Conservation (phyloP, 2,329 filamentous ascomycete species). For the Alternaria arborescens region DNA sequence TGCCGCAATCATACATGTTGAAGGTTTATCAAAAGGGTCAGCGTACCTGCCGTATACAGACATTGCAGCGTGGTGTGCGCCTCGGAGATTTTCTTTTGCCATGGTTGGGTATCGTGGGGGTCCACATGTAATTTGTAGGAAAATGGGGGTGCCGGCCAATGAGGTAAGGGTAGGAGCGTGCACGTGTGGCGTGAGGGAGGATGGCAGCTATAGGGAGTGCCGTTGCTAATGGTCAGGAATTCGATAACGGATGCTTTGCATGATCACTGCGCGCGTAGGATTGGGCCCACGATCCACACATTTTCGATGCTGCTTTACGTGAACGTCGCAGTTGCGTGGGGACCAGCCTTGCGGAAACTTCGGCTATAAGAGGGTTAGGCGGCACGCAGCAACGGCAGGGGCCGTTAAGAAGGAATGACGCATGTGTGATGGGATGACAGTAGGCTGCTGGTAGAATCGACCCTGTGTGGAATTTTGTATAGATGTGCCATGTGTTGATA, state of each 20-base stretch:
- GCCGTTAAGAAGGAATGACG: not conserved
- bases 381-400: not conserved
- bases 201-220: not conserved
- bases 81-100: slow-evolving; percentile 4
- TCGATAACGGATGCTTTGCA: not conserved
- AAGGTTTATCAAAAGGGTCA: not conserved
- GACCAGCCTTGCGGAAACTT: not conserved
- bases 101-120: slow-evolving; percentile 1
- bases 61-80: slow-evolving; percentile 1
- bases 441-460: not conserved
- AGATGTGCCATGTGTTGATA: not conserved
- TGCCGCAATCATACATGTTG: slow-evolving; percentile 1
- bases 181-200: not conserved
- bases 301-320: slow-evolving; percentile 1
- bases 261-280: not conserved
- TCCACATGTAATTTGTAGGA: slow-evolving; percentile 7
- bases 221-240: not conserved
- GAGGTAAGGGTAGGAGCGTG: not conserved
- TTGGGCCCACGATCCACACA: not conserved
- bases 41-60: not conserved
- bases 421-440: not conserved
- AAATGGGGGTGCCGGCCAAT: not conserved
- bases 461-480: not conserved
- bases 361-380: not conserved
- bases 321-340: not conserved